Conservation (phyloP, 1,139 yeast genomes). For the Pichia sp. region DNA sequence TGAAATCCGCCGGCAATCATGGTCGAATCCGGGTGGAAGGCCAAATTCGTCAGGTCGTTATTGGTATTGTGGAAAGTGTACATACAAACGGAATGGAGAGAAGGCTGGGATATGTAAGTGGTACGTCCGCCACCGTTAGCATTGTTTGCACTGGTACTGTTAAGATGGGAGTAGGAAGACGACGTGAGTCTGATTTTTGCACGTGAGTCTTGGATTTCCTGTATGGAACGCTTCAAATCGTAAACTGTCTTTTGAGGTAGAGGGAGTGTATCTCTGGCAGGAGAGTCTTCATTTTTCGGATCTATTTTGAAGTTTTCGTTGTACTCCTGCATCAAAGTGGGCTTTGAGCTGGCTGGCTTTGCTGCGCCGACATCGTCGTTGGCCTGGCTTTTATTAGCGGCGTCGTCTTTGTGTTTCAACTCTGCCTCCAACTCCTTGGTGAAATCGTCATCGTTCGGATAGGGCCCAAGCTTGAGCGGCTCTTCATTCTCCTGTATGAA, state of each 20-base stretch:
- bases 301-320: slow-evolving; percentile 46
- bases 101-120: slow-evolving; percentile 46
- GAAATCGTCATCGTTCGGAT: slow-evolving; percentile 84
- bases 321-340: slow-evolving; percentile 46
- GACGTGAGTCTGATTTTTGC: slow-evolving; percentile 62
- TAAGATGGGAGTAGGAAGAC: slow-evolving; percentile 28
- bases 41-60: slow-evolving; percentile 77
- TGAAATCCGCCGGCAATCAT: slow-evolving; percentile 92
- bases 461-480: slow-evolving; percentile 73
- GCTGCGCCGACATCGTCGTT: slow-evolving; percentile 15
- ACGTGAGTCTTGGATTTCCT: slow-evolving; percentile 77
- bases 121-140: neutral
- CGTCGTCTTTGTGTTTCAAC: slow-evolving; percentile 62
- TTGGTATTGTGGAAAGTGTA: slow-evolving; percentile 96
- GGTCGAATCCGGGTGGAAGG: slow-evolving; percentile 82
- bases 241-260: slow-evolving; percentile 76
- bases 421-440: slow-evolving; percentile 82
- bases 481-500: slow-evolving; percentile 52
- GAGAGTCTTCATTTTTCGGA: slow-evolving; percentile 54
- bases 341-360: slow-evolving; percentile 21
- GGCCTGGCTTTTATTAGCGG: slow-evolving; percentile 35
- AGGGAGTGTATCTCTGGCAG: slow-evolving; percentile 71
- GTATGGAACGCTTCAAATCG: slow-evolving; percentile 75
- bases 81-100: slow-evolving; percentile 95
- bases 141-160: slow-evolving; percentile 3